Percentiles rank a stretch among this genome's conserved stretches.
These are phyloP conservation scores for Aspergillus egyptiacus DNA, from an alignment of 495 filamentous ascomycete genomes.

Conservation along the genomic window DNA sequence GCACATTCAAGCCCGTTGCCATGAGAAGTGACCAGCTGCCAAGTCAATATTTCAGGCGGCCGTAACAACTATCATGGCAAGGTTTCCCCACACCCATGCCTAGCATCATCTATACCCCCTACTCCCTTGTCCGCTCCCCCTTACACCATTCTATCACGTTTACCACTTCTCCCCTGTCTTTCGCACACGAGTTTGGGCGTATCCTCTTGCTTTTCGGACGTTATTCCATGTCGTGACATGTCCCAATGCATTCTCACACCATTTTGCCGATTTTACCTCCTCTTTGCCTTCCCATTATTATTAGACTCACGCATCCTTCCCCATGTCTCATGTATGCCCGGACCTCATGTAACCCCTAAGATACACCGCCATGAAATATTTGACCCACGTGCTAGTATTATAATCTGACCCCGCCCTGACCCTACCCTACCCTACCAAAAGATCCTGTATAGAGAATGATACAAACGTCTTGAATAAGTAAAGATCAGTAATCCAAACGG, in stretches of 20 bases:
- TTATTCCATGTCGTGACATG: constrained; percentile 12
- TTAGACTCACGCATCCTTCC: constrained; percentile 36
- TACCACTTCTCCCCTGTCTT: constrained; percentile 4
- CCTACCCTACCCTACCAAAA: constrained; percentile 12
- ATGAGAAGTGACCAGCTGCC: constrained; percentile 10
- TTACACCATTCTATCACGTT: not conserved
- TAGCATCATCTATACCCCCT: constrained; percentile 5
- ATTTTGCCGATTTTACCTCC: constrained; percentile 17
- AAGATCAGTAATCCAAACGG: not conserved
- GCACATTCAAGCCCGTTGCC: constrained; percentile 15
- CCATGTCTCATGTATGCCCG: constrained; percentile 44
- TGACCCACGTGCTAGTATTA: constrained; percentile 25
- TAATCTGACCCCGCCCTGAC: constrained; percentile 18
- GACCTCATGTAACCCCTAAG: constrained; percentile 45
- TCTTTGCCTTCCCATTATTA: constrained; percentile 28
- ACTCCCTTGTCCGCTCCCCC: not conserved
- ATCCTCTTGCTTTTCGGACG: constrained; percentile 16
- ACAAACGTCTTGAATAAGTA: constrained; percentile 16
- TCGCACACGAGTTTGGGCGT: constrained; percentile 5
- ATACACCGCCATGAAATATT: constrained; percentile 36
- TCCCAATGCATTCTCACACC: constrained; percentile 14
- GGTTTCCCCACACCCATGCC: not conserved
- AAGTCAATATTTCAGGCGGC: not conserved
- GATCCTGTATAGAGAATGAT: constrained; percentile 31
- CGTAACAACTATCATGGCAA: constrained; percentile 1